Conservation (phyloP, 2,329 filamentous ascomycete genomes). For the Pseudocercospora cruenta region DNA sequence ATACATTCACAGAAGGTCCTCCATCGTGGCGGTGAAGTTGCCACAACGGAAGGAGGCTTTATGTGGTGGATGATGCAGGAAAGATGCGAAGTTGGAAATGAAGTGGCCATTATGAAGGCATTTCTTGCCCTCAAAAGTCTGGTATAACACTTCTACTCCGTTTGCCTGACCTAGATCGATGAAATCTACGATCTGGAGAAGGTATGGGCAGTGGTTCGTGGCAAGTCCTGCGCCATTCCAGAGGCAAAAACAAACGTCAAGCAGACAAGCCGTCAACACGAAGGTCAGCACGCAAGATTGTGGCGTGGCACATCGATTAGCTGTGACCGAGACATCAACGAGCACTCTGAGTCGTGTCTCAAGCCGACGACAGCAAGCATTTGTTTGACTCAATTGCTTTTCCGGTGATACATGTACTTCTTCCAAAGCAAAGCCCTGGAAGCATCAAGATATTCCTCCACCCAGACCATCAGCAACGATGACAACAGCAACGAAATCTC, state of each 20-base stretch:
- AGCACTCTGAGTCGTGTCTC: neutral
- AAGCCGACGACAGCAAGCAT: neutral
- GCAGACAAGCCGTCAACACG: neutral
- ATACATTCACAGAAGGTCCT: neutral
- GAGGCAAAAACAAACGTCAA: neutral
- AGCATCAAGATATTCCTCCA: neutral
- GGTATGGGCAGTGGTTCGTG: neutral
- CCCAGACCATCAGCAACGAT: neutral
- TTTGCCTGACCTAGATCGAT: neutral
- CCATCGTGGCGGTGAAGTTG: neutral
- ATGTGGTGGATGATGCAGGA: neutral
- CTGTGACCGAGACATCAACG: neutral
- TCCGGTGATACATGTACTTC: too few relatives aligned
- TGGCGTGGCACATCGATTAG: neutral
- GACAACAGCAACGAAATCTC: neutral
- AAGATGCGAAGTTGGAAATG: neutral
- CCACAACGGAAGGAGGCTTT: neutral
- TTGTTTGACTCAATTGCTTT: neutral
- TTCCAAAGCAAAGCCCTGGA: neutral
- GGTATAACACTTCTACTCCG: neutral
- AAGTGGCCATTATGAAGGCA: neutral
- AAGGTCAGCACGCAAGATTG: neutral
- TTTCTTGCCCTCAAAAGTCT: neutral
- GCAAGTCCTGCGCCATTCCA: too few relatives aligned
- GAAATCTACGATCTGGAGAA: neutral